phyloP scores from a whole-genome alignment of 2,329 filamentous ascomycete genomes.

The Botryotinia convoluta region DNA sequence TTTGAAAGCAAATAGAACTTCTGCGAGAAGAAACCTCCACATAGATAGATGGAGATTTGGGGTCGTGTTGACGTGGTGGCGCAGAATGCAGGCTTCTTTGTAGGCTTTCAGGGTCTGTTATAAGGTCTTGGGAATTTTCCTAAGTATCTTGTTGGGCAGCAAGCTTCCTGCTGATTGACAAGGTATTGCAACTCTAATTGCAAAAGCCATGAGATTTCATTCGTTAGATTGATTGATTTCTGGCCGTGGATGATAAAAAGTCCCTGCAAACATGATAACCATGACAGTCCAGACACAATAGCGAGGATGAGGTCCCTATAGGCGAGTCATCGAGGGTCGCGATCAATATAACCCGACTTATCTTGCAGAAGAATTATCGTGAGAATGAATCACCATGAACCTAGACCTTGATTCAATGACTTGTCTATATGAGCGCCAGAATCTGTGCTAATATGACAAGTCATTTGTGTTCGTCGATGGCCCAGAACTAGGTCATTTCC shows the following conservation, averaged over 20 bases:
- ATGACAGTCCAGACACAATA: not conserved
- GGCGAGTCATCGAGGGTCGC: not conserved
- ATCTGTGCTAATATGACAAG: not conserved
- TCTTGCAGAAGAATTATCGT: not conserved
- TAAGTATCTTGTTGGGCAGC: not conserved
- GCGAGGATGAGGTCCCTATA: not conserved
- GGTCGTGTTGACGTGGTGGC: not conserved
- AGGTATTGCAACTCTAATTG: not conserved
- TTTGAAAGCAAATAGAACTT: not conserved
- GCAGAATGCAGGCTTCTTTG: not conserved
- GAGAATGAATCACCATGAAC: not conserved
- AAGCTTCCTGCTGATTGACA: not conserved
- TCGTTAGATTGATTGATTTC: not conserved
- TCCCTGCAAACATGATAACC: not conserved
- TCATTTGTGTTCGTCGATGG: accelerated
- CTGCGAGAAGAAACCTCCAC: not conserved
- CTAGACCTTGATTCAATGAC: not conserved
- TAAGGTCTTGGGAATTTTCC: not conserved
- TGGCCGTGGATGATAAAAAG: not conserved
- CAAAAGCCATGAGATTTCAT: not conserved
- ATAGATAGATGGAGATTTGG: not conserved
- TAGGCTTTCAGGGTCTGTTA: not conserved
- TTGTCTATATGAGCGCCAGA: not conserved
- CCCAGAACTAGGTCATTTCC: accelerated
- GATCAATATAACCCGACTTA: not conserved